These are phyloP conservation scores for Kwoniella heveanensis DNA, from an alignment of 768 basidiomycete genomes.

Conservation along the genomic window DNA sequence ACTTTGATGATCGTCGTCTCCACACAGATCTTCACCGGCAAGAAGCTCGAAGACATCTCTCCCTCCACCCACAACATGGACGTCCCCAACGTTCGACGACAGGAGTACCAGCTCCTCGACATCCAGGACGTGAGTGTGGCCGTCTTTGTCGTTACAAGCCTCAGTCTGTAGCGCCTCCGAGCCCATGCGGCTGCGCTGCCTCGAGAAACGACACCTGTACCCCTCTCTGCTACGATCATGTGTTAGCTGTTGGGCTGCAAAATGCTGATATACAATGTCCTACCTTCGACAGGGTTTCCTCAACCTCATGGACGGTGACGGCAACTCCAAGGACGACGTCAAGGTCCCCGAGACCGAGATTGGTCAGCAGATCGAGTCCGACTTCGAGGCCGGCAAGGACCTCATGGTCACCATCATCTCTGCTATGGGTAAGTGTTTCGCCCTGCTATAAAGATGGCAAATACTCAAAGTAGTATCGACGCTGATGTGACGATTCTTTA, in stretches of 20 bases:
- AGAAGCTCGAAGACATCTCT: slow-evolving; percentile 77
- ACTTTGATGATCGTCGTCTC: too few relatives aligned
- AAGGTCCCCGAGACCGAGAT: slow-evolving; percentile 83
- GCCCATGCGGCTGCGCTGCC: too few relatives aligned
- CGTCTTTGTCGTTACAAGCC: too few relatives aligned
- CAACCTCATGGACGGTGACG: slow-evolving; percentile 85
- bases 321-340: slow-evolving; percentile 86
- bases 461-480: too few relatives aligned
- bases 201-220: too few relatives aligned
- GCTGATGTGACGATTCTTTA: slow-evolving; percentile 16
- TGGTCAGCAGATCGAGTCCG: slow-evolving; percentile 68
- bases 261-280: background rate
- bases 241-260: too few relatives aligned
- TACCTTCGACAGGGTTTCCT: slow-evolving; percentile 67
- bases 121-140: slow-evolving; percentile 70
- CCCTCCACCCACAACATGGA: slow-evolving; percentile 95
- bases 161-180: too few relatives aligned
- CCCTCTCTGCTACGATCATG: too few relatives aligned
- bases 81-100: slow-evolving; percentile 87
- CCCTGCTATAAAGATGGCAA: too few relatives aligned
- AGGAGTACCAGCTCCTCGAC: slow-evolving; percentile 90
- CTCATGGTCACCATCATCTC: slow-evolving; percentile 64
- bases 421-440: slow-evolving; percentile 68
- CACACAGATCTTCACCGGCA: slow-evolving; percentile 91
- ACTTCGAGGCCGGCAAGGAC: slow-evolving; percentile 84